phyloP scores from a whole-genome alignment of 169 alveolate genomes.

The Theileria annulata region DNA sequence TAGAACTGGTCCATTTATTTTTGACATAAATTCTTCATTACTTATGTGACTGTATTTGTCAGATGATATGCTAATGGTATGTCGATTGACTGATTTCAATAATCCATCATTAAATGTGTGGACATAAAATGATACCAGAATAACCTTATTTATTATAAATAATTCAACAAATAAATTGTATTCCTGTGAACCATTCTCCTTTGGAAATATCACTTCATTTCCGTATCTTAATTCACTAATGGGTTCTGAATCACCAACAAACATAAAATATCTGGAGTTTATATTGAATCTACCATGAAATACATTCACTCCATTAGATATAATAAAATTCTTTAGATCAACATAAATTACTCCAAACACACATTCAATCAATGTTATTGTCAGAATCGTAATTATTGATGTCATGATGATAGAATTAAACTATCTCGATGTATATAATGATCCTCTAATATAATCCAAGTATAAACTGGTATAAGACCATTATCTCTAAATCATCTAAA shows the following conservation, averaged over 20 bases:
- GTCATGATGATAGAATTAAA: too few relatives aligned
- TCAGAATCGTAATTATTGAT: not conserved
- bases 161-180: not conserved
- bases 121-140: too few relatives aligned
- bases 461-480: too few relatives aligned
- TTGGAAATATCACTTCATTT: not conserved
- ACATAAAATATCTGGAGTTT: not conserved
- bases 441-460: too few relatives aligned
- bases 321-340: not conserved
- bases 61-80: too few relatives aligned
- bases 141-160: not conserved
- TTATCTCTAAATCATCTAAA: too few relatives aligned
- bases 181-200: not conserved
- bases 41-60: not conserved
- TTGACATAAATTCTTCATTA: not conserved
- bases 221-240: not conserved
- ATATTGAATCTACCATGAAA: not conserved
- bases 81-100: too few relatives aligned
- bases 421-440: too few relatives aligned
- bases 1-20: not conserved
- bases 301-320: conserved; percentile 3
- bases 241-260: not conserved
- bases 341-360: not conserved
- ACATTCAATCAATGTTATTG: not conserved
- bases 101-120: too few relatives aligned